Conservation (phyloP, 768 basidiomycete species). For the Grammothele lineata region DNA sequence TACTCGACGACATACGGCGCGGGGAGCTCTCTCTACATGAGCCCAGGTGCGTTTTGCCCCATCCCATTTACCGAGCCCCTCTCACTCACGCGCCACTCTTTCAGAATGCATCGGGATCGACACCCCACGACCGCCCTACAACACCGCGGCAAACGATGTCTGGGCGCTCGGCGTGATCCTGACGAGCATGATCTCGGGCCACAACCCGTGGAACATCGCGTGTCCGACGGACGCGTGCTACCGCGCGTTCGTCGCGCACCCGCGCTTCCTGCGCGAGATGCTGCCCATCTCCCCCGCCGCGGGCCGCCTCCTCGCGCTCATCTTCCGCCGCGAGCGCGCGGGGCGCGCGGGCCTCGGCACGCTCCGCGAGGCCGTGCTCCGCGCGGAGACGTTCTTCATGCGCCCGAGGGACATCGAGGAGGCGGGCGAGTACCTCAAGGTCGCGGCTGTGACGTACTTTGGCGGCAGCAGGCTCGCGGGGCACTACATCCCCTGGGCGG, state of each 20-base stretch:
- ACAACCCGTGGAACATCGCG: constrained; percentile 94
- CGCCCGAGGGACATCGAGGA: constrained; percentile 9
- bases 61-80: constrained; percentile 23
- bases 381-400: constrained; percentile 51
- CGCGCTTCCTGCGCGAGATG: constrained; percentile 59
- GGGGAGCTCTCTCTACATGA: constrained; percentile 66
- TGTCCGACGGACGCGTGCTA: constrained; percentile 77
- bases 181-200: constrained; percentile 86
- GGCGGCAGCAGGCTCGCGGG: neutral
- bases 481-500: neutral
- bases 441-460: constrained; percentile 16
- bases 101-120: constrained; percentile 21
- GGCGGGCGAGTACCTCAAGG: constrained; percentile 8
- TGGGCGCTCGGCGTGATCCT: constrained; percentile 26
- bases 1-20: constrained; percentile 47
- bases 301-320: constrained; percentile 25
- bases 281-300: constrained; percentile 29
- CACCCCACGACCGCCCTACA: constrained; percentile 6
- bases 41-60: constrained; percentile 48
- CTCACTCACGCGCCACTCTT: neutral
- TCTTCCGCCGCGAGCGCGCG: constrained; percentile 25
- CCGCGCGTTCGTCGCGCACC: constrained; percentile 74
- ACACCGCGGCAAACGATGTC: constrained; percentile 19
- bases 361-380: constrained; percentile 50
- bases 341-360: constrained; percentile 29